A percentile compares a stretch with the other conserved stretches of the same genome.
phyloP scores from a whole-genome alignment of 352 stramenopile genomes.

The Thalassiosira hispida region DNA sequence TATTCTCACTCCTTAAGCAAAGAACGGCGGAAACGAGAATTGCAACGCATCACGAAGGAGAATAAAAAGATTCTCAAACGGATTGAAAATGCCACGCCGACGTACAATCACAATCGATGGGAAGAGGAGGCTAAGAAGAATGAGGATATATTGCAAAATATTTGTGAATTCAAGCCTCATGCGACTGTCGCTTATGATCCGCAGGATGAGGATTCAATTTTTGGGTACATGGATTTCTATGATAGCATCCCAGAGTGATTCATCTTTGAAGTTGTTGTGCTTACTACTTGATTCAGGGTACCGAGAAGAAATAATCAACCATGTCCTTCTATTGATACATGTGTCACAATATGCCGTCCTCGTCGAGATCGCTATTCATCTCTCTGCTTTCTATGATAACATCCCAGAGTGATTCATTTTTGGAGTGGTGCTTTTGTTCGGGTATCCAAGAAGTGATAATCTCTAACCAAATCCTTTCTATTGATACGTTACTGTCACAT shows the following conservation, averaged over 20 bases:
- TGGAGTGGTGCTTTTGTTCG: too few relatives aligned
- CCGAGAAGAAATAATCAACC: too few relatives aligned
- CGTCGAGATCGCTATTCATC: slow-evolving; percentile 9
- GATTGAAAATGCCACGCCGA: slow-evolving; percentile 64
- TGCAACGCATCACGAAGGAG: slow-evolving; percentile 86
- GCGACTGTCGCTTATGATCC: slow-evolving; percentile 17
- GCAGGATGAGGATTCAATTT: slow-evolving; percentile 51
- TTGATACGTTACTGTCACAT: slow-evolving; percentile 8
- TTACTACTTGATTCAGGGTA: too few relatives aligned
- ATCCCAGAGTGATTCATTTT: slow-evolving; percentile 35
- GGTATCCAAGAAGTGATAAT: too few relatives aligned
- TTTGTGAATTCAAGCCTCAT: slow-evolving; percentile 70
- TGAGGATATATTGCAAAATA: slow-evolving; percentile 65
- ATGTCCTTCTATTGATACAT: too few relatives aligned
- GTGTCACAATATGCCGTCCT: neutral
- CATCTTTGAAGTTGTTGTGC: too few relatives aligned
- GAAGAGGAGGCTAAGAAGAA: slow-evolving; percentile 66
- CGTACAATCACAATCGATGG: slow-evolving; percentile 69
- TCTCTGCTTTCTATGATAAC: slow-evolving; percentile 44
- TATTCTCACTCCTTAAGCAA: slow-evolving; percentile 77
- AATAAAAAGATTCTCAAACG: slow-evolving; percentile 79
- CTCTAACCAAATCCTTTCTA: too few relatives aligned
- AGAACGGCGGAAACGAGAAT: slow-evolving; percentile 81
- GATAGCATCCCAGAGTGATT: slow-evolving; percentile 43
- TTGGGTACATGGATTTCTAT: slow-evolving; percentile 58